phyloP scores from a whole-genome alignment of 129 eudicot species.

The Tagetes erecta region DNA sequence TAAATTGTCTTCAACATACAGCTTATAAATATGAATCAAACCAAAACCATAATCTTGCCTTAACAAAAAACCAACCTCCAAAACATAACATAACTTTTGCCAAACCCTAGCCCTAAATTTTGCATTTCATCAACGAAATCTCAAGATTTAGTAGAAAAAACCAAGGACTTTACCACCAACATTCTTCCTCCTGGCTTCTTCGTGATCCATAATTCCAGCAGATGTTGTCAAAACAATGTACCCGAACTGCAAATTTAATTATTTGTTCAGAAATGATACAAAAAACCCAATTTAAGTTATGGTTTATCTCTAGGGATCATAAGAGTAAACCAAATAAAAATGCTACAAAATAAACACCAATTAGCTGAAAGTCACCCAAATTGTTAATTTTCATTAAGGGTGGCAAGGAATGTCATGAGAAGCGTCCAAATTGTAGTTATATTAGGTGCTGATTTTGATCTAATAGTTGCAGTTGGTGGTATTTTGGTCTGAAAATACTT shows the following conservation, averaged over 20 bases:
- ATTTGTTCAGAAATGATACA: too few species aligned
- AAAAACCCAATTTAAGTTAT: neutral
- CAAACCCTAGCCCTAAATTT: constrained; percentile 33
- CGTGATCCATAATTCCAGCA: constrained; percentile 74
- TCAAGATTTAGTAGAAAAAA: constrained; percentile 49
- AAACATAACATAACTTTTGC: constrained; percentile 23
- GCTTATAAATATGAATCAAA: constrained; percentile 17
- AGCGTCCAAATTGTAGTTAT: too few species aligned
- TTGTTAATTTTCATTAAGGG: too few species aligned
- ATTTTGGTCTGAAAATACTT: neutral
- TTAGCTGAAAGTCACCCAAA: too few species aligned
- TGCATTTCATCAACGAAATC: constrained; percentile 24
- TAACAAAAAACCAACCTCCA: constrained; percentile 26
- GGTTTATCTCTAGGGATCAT: neutral
- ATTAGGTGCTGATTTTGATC: neutral
- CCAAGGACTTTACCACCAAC: constrained; percentile 77
- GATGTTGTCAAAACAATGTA: constrained; percentile 66
- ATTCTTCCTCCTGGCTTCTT: constrained; percentile 71
- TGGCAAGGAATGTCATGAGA: too few species aligned
- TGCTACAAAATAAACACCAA: neutral
- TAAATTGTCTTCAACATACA: constrained; percentile 27
- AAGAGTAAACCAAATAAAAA: neutral
- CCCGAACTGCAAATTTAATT: constrained; percentile 58
- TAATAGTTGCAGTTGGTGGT: neutral
- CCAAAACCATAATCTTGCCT: constrained; percentile 34